These are phyloP conservation scores for Heliamphora pulchella DNA, from an alignment of 179 eudicot genomes.

Conservation along the genomic window DNA sequence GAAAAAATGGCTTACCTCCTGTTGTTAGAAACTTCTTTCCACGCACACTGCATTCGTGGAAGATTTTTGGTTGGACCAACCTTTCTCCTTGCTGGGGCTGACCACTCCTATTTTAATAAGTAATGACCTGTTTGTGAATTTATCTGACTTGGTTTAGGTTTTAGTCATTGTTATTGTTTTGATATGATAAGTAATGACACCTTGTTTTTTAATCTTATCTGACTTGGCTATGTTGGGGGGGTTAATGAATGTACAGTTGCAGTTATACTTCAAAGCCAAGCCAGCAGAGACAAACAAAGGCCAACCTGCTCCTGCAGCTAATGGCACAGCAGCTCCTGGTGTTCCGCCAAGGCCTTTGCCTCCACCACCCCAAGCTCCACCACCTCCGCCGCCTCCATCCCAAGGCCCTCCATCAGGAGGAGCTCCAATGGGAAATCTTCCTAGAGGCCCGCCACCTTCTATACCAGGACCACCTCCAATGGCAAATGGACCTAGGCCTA, in stretches of 20 bases:
- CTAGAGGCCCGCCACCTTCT: conserved; percentile 47
- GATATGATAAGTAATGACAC: not conserved
- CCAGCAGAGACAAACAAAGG: conserved; percentile 83
- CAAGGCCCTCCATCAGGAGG: conserved; percentile 53
- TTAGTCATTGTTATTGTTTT: not conserved
- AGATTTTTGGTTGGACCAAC: not conserved
- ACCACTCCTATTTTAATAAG: not conserved
- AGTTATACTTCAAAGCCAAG: conserved; percentile 81
- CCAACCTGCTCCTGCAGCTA: conserved; percentile 50
- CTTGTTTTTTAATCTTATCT: conserved; percentile 12
- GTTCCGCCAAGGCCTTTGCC: conserved; percentile 59
- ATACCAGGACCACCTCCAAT: conserved; percentile 40
- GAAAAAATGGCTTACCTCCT: too few species aligned
- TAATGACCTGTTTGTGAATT: not conserved
- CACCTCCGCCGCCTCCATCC: conserved; percentile 62
- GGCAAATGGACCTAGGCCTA: conserved; percentile 76
- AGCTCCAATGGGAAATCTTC: conserved; percentile 48
- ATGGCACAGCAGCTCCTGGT: conserved; percentile 63
- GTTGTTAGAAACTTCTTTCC: not conserved
- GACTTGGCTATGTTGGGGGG: conserved; percentile 1
- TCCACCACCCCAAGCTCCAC: conserved; percentile 65
- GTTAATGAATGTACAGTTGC: conserved; percentile 50
- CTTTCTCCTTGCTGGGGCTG: not conserved
- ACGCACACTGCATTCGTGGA: not conserved
- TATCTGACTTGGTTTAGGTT: not conserved